Conservation (phyloP, 2,329 filamentous ascomycete species). For the Rutstroemia sp. region DNA sequence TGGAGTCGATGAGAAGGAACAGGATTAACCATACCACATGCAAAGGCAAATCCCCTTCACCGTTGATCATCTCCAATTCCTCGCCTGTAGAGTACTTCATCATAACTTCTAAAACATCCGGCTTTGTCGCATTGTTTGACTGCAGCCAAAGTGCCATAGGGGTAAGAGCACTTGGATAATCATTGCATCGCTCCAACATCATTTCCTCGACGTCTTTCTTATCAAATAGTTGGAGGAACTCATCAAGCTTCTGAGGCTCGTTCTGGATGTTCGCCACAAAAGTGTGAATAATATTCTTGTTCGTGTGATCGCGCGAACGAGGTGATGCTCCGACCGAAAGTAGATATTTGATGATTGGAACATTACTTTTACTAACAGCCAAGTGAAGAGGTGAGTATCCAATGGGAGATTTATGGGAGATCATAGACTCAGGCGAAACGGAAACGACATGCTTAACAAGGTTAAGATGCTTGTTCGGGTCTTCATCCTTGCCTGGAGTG, state of each 20-base stretch:
- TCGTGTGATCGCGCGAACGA: constrained; percentile 49
- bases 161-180: constrained; percentile 46
- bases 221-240: constrained; percentile 52
- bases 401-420: constrained; percentile 53
- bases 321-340: constrained; percentile 65
- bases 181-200: constrained; percentile 49
- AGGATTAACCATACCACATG: constrained; percentile 45
- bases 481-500: constrained; percentile 16
- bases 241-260: constrained; percentile 28
- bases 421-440: constrained; percentile 44
- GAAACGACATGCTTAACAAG: constrained; percentile 61
- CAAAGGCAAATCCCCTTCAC: constrained; percentile 56
- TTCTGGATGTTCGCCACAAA: constrained; percentile 30
- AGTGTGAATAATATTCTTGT: constrained; percentile 63
- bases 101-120: constrained; percentile 41
- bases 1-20: constrained; percentile 26
- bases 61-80: constrained; percentile 52
- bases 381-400: constrained; percentile 62
- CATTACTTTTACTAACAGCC: constrained; percentile 50
- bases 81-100: constrained; percentile 48
- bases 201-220: constrained; percentile 47
- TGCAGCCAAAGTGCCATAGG: constrained; percentile 52
- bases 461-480: constrained; percentile 35
- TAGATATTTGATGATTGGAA: constrained; percentile 50
- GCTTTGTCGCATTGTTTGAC: constrained; percentile 17